phyloP scores from a whole-genome alignment of 1,139 yeast genomes.

The Yamadazyma buinensis region DNA sequence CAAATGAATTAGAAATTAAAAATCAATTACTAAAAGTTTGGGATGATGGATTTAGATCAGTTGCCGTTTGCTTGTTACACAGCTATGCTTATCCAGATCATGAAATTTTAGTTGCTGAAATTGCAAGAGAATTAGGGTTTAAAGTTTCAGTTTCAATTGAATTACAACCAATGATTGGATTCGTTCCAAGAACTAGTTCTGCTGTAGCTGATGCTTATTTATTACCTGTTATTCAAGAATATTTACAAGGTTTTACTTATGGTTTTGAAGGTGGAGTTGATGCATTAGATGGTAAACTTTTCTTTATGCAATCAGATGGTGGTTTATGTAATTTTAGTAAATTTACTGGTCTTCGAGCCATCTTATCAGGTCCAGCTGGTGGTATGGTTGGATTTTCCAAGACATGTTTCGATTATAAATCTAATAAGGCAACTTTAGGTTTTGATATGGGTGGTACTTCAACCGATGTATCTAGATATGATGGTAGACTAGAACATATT shows the following conservation, averaged over 20 bases:
- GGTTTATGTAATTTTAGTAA: slow-evolving; percentile 47
- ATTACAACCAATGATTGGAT: slow-evolving; percentile 70
- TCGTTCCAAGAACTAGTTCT: slow-evolving; percentile 68
- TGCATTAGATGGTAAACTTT: slow-evolving; percentile 27
- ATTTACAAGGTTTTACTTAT: slow-evolving; percentile 54
- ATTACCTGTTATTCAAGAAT: slow-evolving; percentile 66
- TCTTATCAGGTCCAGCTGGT: slow-evolving; percentile 60
- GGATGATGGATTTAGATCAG: slow-evolving; percentile 48
- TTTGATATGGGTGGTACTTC: slow-evolving; percentile 64
- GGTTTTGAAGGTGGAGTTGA: slow-evolving; percentile 53
- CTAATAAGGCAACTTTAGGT: slow-evolving; percentile 44
- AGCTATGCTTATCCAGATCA: slow-evolving; percentile 68
- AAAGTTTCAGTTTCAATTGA: slow-evolving; percentile 59
- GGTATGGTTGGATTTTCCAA: slow-evolving; percentile 56
- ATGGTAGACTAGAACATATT: slow-evolving; percentile 46
- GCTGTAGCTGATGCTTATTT: slow-evolving; percentile 75
- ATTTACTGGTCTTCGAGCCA: slow-evolving; percentile 49
- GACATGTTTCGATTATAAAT: slow-evolving; percentile 41
- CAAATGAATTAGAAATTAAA: slow-evolving; percentile 25
- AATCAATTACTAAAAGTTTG: slow-evolving; percentile 23
- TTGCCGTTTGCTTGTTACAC: slow-evolving; percentile 68
- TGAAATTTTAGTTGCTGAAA: slow-evolving; percentile 53
- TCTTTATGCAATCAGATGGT: slow-evolving; percentile 60
- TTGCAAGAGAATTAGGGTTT: slow-evolving; percentile 60
- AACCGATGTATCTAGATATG: slow-evolving; percentile 49